Conservation (phyloP, 2,329 filamentous ascomycete genomes). For the Gaeumannomyces tritici region DNA sequence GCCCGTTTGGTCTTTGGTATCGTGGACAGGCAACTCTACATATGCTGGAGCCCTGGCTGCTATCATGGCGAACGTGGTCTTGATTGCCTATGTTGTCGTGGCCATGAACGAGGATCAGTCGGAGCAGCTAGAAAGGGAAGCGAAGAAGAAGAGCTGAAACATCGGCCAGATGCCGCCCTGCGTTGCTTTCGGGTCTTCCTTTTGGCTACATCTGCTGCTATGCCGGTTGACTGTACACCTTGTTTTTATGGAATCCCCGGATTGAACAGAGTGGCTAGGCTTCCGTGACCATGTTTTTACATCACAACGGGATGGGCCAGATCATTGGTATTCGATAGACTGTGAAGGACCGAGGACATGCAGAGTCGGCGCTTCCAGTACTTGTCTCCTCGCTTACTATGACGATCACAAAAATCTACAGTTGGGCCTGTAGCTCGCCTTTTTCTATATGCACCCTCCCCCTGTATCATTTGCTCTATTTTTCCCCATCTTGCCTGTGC, state of each 20-base stretch:
- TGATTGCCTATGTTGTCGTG: slow-evolving; percentile 84
- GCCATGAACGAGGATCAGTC: slow-evolving; percentile 78
- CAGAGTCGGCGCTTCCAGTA: no score
- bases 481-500: no score
- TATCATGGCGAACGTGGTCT: slow-evolving; percentile 80
- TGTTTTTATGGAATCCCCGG: background rate
- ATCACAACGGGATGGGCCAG: background rate
- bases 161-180: background rate
- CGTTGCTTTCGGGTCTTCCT: no score
- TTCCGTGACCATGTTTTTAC: background rate
- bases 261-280: background rate
- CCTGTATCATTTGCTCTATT: no score
- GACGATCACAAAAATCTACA: no score
- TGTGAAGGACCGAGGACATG: no score
- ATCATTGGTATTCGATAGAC: background rate
- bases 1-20: background rate
- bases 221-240: no score
- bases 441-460: no score
- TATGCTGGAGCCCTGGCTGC: slow-evolving; percentile 80
- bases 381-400: no score
- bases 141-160: slow-evolving; percentile 38
- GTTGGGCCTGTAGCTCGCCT: no score
- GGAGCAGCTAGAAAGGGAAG: slow-evolving; percentile 35
- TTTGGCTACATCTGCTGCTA: no score
- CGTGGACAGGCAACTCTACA: slow-evolving; percentile 66